Conservation (phyloP, 208 protist species). For the Trypanosoma theileri region DNA sequence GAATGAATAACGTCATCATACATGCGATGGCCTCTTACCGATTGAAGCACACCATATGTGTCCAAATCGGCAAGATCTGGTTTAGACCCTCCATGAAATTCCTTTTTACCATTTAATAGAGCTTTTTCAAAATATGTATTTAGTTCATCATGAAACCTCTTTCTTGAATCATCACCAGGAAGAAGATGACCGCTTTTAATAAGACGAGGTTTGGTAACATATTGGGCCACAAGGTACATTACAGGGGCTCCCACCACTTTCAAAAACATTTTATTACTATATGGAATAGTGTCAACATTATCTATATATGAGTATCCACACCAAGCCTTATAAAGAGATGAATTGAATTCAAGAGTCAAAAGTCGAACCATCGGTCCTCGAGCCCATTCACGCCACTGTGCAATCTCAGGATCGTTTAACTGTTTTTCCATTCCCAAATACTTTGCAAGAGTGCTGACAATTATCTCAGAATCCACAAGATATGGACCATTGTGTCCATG, state of each 20-base stretch:
- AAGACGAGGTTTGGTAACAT: slow-evolving; percentile 72
- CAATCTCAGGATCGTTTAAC: slow-evolving; percentile 63
- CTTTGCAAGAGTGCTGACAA: slow-evolving; percentile 76
- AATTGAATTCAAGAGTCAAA: slow-evolving; percentile 86
- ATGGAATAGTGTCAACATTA: slow-evolving; percentile 81
- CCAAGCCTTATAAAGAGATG: slow-evolving; percentile 71
- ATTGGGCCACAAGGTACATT: slow-evolving; percentile 85
- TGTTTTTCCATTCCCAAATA: slow-evolving; percentile 52
- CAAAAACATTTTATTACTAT: slow-evolving; percentile 84
- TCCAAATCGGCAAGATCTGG: slow-evolving; percentile 89
- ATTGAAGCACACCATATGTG: slow-evolving; percentile 87
- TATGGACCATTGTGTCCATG: slow-evolving; percentile 49
- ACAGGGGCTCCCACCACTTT: slow-evolving; percentile 89
- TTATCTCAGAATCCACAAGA: slow-evolving; percentile 81
- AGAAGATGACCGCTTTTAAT: slow-evolving; percentile 69
- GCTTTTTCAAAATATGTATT: slow-evolving; percentile 67
- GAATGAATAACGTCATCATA: slow-evolving; percentile 77
- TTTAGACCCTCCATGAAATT: slow-evolving; percentile 82
- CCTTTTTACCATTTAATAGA: slow-evolving; percentile 53
- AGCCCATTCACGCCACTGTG: slow-evolving; percentile 83
- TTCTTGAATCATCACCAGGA: slow-evolving; percentile 48
- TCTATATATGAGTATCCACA: slow-evolving; percentile 89
- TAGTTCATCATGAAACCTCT: slow-evolving; percentile 65
- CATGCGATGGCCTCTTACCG: slow-evolving; percentile 78
- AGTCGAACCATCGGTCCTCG: slow-evolving; percentile 80